Percentiles rank a stretch among this genome's conserved stretches.
These are phyloP conservation scores for Paramecium octaurelia DNA, from an alignment of 73 alveolate species.

Conservation along the genomic window DNA sequence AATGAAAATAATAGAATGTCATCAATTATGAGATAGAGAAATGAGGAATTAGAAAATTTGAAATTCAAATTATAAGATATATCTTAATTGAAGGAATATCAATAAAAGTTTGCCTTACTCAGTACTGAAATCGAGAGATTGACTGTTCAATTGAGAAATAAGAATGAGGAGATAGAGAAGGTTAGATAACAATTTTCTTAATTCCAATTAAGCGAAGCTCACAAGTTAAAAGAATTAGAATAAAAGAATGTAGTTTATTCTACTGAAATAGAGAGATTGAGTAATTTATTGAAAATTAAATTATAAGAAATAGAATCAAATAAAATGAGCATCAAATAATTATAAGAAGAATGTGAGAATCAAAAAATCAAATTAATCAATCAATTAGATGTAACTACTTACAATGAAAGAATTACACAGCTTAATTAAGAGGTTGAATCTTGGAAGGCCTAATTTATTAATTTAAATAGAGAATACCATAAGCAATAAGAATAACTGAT, in stretches of 20 bases:
- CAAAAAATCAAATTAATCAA: background rate
- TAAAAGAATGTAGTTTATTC: constrained; percentile 6
- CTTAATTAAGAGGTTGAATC: background rate
- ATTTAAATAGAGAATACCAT: constrained; percentile 16
- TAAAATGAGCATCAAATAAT: background rate
- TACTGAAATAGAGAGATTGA: constrained; percentile 27
- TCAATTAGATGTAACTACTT: background rate
- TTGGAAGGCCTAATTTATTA: background rate
- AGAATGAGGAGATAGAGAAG: constrained; percentile 2
- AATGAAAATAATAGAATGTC: background rate
- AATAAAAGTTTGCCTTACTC: background rate
- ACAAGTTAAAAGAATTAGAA: background rate
- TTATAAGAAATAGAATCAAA: background rate
- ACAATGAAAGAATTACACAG: background rate
- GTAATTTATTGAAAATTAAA: constrained; percentile 10
- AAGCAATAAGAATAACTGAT: background rate
- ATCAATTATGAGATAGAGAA: background rate
- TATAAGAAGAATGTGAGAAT: background rate
- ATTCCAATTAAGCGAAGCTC: background rate
- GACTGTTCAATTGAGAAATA: constrained; percentile 20
- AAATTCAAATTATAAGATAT: background rate
- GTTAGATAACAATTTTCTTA: background rate
- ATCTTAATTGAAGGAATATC: background rate
- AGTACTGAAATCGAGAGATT: constrained; percentile 28
- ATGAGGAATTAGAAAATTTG: background rate